Conservation (phyloP, 345 rosid genomes). For the Dimocarpus longan region DNA sequence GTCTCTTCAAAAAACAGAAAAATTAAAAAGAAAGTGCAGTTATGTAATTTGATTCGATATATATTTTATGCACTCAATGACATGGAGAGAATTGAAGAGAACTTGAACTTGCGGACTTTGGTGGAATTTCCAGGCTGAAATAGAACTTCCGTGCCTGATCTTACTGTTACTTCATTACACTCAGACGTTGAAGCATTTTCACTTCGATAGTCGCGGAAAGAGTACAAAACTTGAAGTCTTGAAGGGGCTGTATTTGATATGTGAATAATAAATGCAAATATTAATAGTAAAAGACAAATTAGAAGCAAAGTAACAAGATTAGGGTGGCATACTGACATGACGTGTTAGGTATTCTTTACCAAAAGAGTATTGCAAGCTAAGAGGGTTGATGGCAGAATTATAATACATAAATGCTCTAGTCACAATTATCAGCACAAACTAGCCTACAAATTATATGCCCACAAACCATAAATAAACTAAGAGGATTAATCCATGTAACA, state of each 20-base stretch:
- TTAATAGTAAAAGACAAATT: background rate
- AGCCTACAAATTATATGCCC: background rate
- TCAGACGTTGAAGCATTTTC: slow-evolving; percentile 76
- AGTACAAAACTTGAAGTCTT: too few species aligned
- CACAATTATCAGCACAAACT: background rate
- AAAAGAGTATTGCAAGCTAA: background rate
- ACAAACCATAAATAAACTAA: background rate
- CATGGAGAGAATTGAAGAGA: slow-evolving; percentile 70
- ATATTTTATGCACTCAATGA: slow-evolving; percentile 63
- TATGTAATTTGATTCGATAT: background rate
- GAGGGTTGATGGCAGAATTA: background rate
- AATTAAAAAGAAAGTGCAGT: slow-evolving; percentile 70
- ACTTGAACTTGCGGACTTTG: slow-evolving; percentile 71
- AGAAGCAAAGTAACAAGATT: background rate
- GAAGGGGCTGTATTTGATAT: background rate
- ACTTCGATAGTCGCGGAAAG: slow-evolving; percentile 41
- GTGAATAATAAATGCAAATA: background rate
- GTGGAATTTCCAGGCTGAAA: slow-evolving; percentile 62
- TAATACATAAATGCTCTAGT: background rate
- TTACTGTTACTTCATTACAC: slow-evolving; percentile 72
- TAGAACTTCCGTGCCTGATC: slow-evolving; percentile 75
- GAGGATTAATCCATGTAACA: background rate
- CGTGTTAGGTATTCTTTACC: background rate
- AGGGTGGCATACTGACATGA: background rate
- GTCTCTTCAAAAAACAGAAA: slow-evolving; percentile 79